These are phyloP conservation scores for Volvariella volvacea DNA, from an alignment of 1,284 basidiomycete species.

Conservation along the genomic window DNA sequence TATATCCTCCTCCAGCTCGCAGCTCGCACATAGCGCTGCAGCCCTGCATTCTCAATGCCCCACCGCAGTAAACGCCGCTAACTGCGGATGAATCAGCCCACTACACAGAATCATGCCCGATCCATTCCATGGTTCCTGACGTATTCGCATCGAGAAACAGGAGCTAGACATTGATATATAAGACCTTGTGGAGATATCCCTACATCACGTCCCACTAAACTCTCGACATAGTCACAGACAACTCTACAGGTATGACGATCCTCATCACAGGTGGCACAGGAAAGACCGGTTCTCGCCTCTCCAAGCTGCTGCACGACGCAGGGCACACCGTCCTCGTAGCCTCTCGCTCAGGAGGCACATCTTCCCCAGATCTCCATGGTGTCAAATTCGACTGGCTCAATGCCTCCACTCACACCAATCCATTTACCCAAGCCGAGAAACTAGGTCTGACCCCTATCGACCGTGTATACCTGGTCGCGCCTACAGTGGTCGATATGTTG, in stretches of 20 bases:
- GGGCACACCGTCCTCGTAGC: constrained; percentile 12
- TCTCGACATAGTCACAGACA: too few relatives aligned
- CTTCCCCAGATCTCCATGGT: constrained; percentile 13
- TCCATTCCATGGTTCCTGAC: too few relatives aligned
- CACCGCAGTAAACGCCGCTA: too few relatives aligned
- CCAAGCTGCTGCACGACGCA: constrained; percentile 11
- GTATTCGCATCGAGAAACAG: too few relatives aligned
- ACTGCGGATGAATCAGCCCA: too few relatives aligned
- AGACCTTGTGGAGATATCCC: too few relatives aligned
- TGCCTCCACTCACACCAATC: constrained; percentile 14
- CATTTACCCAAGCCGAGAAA: constrained; percentile 12
- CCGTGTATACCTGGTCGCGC: constrained; percentile 18
- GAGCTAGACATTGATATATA: too few relatives aligned
- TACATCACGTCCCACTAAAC: too few relatives aligned
- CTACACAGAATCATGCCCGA: too few relatives aligned
- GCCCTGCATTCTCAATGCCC: too few relatives aligned
- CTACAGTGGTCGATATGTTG: constrained; percentile 13
- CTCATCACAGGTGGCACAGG: constrained; percentile 18
- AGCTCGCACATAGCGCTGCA: too few relatives aligned
- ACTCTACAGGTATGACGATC: constrained; percentile 13
- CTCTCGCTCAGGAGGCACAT: constrained; percentile 12
- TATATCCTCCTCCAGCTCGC: too few relatives aligned
- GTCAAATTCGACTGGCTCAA: constrained; percentile 20
- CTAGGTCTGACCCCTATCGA: constrained; percentile 9
- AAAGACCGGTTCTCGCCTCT: constrained; percentile 13